Conservation (phyloP, 441 rosid genomes). For the Brassica hybrid region DNA sequence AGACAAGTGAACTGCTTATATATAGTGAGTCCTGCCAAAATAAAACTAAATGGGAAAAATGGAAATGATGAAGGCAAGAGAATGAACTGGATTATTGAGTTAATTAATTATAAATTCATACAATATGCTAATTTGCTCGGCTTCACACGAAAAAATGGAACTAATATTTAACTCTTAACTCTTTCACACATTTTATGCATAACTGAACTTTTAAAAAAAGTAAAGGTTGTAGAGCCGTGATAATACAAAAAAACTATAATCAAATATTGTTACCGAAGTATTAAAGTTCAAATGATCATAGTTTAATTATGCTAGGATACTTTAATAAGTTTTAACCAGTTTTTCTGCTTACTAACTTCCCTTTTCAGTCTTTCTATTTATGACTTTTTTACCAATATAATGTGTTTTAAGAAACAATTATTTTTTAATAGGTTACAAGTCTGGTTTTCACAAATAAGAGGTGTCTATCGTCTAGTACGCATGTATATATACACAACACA, state of each 20-base stretch:
- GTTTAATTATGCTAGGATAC: background rate
- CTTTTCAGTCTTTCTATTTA: background rate
- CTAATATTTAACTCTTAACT: conserved; percentile 9
- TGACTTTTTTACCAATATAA: background rate
- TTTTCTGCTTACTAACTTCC: background rate
- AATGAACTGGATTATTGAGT: conserved; percentile 22
- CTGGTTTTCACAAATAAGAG: background rate
- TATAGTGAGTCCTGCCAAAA: conserved; percentile 29
- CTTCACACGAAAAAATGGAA: background rate
- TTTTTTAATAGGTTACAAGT: background rate
- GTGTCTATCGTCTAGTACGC: background rate
- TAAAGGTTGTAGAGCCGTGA: background rate
- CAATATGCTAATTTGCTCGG: background rate
- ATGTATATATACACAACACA: background rate
- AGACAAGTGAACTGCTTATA: conserved; percentile 13
- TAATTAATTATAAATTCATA: background rate
- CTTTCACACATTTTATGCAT: background rate
- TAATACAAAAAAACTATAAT: background rate
- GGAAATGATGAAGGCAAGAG: conserved; percentile 14
- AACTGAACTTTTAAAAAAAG: background rate
- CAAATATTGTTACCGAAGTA: background rate
- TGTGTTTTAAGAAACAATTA: too few relatives aligned
- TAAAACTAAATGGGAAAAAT: conserved; percentile 13
- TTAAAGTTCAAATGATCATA: background rate
- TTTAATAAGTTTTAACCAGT: background rate